Evolutionary conservation across 1,139 yeast genomes (phyloP).

Genomic region (Hansenula anomala): DNA sequence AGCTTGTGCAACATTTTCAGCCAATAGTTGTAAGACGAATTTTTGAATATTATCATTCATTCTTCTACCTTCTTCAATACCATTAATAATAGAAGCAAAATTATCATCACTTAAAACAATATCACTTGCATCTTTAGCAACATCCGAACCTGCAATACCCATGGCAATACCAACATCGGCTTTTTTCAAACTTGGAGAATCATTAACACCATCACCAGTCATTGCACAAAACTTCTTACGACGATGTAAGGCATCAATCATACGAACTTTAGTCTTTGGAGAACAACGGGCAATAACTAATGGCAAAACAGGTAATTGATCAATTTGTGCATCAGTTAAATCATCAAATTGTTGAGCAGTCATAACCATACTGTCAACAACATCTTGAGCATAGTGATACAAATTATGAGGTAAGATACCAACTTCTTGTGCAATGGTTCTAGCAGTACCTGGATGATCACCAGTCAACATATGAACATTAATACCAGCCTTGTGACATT

Average conservation of each 20-base stretch:
- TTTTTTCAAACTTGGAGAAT: constrained; percentile 73
- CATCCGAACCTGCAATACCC: constrained; percentile 81
- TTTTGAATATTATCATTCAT: constrained; percentile 80
- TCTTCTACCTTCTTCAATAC: constrained; percentile 78
- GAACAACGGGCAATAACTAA: constrained; percentile 83
- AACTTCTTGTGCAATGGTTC: constrained; percentile 79
- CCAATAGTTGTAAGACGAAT: constrained; percentile 73
- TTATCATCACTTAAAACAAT: constrained; percentile 73
- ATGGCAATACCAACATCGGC: constrained; percentile 88
- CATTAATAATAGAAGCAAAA: constrained; percentile 72
- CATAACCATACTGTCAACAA: constrained; percentile 67
- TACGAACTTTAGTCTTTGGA: constrained; percentile 78
- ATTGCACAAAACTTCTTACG: constrained; percentile 68
- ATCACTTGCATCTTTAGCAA: constrained; percentile 77
- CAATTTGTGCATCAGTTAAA: constrained; percentile 58
- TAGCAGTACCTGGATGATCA: constrained; percentile 80
- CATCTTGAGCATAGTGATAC: constrained; percentile 56
- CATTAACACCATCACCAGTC: constrained; percentile 90
- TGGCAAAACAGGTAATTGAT: constrained; percentile 64
- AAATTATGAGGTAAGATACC: constrained; percentile 74
- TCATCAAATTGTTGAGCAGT: constrained; percentile 71
- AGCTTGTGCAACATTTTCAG: constrained; percentile 78
- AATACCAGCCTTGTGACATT: constrained; percentile 73
- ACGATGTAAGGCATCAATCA: constrained; percentile 80
- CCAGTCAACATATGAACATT: constrained; percentile 85